Percentiles rank a stretch among this genome's conserved stretches.
phyloP scores from a whole-genome alignment of 306 rosid genomes.

The Erythrophleum fordii region DNA sequence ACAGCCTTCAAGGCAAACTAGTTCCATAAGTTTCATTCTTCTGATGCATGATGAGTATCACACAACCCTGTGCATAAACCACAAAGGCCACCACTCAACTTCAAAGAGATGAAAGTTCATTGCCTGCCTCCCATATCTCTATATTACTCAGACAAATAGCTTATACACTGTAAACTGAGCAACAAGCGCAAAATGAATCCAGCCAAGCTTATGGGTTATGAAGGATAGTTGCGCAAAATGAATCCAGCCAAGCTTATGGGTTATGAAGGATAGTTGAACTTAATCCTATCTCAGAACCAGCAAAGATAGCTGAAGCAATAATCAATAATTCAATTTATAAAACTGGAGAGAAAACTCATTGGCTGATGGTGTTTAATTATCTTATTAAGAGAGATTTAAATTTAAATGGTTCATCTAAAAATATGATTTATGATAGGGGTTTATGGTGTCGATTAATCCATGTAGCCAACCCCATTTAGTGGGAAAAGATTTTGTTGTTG shows the following conservation, averaged over 20 bases:
- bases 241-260: not conserved
- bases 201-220: not conserved
- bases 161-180: conserved; percentile 8
- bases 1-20: not conserved
- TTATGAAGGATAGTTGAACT: conserved; percentile 6
- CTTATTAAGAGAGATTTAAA: no score
- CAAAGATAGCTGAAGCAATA: not conserved
- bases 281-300: no score
- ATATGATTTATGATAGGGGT: no score
- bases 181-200: conserved; percentile 2
- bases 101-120: conserved; percentile 1
- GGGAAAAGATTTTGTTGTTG: no score
- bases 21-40: not conserved
- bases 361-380: not conserved
- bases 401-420: no score
- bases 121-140: not conserved
- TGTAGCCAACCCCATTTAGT: no score
- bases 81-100: conserved; percentile 14
- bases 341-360: not conserved
- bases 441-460: no score
- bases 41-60: not conserved
- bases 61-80: not conserved
- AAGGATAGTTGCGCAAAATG: conserved; percentile 5
- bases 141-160: conserved; percentile 4
- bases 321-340: not conserved